Conservation (phyloP, 441 rosid species). For the Lepidium campestre region DNA sequence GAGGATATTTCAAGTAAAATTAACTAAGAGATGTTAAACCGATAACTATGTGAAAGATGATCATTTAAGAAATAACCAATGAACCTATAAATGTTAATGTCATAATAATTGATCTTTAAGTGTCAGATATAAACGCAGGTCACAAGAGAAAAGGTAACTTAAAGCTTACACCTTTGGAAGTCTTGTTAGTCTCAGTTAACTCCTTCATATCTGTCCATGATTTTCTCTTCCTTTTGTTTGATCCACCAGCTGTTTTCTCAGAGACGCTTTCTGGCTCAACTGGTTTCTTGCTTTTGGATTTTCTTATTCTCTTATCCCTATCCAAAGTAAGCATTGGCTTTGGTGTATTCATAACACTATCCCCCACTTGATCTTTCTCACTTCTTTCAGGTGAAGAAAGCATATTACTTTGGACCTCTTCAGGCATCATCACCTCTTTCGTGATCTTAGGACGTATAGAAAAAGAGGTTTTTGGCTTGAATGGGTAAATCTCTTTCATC, state of each 20-base stretch:
- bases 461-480: slow-evolving; percentile 32
- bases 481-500: slow-evolving; percentile 57
- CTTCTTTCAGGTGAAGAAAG: slow-evolving; percentile 20
- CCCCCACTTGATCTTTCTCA: slow-evolving; percentile 14
- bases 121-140: not conserved
- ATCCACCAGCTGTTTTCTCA: slow-evolving; percentile 26
- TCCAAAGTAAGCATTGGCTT: slow-evolving; percentile 28
- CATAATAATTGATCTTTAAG: too few species aligned
- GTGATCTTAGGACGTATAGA: slow-evolving; percentile 12
- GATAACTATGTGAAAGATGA: not conserved
- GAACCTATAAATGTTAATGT: too few species aligned
- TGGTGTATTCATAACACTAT: slow-evolving; percentile 10
- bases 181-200: slow-evolving; percentile 37
- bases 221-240: slow-evolving; percentile 50
- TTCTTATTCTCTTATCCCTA: slow-evolving; percentile 19
- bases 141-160: slow-evolving; percentile 40
- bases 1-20: not conserved
- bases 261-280: not conserved
- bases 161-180: slow-evolving; percentile 15
- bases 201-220: slow-evolving; percentile 55
- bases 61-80: too few species aligned
- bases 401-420: not conserved
- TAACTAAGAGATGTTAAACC: not conserved
- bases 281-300: slow-evolving; percentile 21
- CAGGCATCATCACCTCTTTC: slow-evolving; percentile 10